Evolutionary conservation across 1,284 basidiomycete genomes (phyloP).

Genomic region (Leccinum subspadiceum): DNA sequence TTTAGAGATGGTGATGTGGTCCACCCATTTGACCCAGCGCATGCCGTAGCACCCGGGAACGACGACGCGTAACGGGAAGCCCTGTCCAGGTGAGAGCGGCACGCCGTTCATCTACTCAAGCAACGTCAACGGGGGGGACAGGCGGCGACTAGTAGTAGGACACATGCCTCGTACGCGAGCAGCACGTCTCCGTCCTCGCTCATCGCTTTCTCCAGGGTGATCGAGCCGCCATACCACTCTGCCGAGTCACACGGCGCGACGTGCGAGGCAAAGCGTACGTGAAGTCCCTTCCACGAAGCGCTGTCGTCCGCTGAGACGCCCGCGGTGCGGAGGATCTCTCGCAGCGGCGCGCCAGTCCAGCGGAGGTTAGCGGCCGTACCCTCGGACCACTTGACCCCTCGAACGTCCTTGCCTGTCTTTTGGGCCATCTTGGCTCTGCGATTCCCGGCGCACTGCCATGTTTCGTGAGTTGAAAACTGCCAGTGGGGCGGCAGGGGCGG

Average conservation of each 20-base stretch:
- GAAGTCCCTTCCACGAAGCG: slow-evolving; percentile 34
- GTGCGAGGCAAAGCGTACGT: slow-evolving; percentile 63
- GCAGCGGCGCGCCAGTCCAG: slow-evolving; percentile 58
- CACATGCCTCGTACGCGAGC: slow-evolving; percentile 57
- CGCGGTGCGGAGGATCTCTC: slow-evolving; percentile 49
- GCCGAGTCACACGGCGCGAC: slow-evolving; percentile 62
- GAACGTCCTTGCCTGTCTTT: slow-evolving; percentile 44
- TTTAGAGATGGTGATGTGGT: slow-evolving; percentile 52
- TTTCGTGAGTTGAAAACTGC: background rate
- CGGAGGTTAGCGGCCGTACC: slow-evolving; percentile 61
- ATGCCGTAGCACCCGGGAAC: slow-evolving; percentile 72
- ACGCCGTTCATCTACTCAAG: slow-evolving; percentile 61
- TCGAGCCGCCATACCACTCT: slow-evolving; percentile 58
- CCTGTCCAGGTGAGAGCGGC: slow-evolving; percentile 59
- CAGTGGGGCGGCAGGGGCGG: too few species aligned
- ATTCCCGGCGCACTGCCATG: slow-evolving; percentile 62
- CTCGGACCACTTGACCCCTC: slow-evolving; percentile 55
- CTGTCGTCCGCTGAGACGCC: slow-evolving; percentile 34
- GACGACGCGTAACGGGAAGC: slow-evolving; percentile 67
- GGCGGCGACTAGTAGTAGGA: too few species aligned
- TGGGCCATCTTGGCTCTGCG: slow-evolving; percentile 64
- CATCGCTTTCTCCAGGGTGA: slow-evolving; percentile 52
- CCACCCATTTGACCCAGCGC: slow-evolving; percentile 79
- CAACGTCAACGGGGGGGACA: slow-evolving; percentile 1
- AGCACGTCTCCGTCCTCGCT: slow-evolving; percentile 49